A percentile compares a stretch with the other conserved stretches of the same genome.
Evolutionary conservation across 208 protist genomes (phyloP).

Genomic region (Trypanosoma lewisi): DNA sequence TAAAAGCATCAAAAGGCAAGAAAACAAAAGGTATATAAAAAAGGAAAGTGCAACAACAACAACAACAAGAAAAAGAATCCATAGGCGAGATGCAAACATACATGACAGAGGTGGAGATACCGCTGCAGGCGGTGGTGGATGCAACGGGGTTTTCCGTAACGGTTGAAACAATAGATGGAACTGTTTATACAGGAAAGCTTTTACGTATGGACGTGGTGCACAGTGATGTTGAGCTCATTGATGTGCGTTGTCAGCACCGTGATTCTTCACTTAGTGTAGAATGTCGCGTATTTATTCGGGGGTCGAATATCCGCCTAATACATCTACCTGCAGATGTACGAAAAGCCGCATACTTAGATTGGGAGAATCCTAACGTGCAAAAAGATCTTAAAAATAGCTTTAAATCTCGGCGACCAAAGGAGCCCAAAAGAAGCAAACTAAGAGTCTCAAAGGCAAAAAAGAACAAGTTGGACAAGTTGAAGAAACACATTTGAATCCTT

Average conservation of each 20-base stretch:
- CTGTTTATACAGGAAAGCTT: slow-evolving; percentile 52
- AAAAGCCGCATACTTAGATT: slow-evolving; percentile 53
- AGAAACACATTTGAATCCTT: slow-evolving; percentile 22
- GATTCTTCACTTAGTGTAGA: slow-evolving; percentile 57
- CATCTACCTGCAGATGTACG: slow-evolving; percentile 59
- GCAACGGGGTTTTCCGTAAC: slow-evolving; percentile 34
- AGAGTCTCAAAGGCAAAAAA: slow-evolving; percentile 19
- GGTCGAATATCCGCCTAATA: slow-evolving; percentile 44
- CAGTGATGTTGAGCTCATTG: slow-evolving; percentile 62
- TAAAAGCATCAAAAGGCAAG: background rate
- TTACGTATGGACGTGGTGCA: slow-evolving; percentile 28
- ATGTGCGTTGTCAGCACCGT: slow-evolving; percentile 47
- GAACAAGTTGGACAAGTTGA: slow-evolving; percentile 21
- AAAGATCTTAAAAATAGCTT: slow-evolving; percentile 39
- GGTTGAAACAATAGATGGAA: slow-evolving; percentile 58
- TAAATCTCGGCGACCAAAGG: slow-evolving; percentile 28
- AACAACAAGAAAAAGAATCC: background rate
- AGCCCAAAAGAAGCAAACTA: background rate
- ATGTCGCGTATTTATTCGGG: slow-evolving; percentile 50
- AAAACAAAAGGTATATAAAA: background rate
- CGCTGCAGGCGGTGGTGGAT: slow-evolving; percentile 45
- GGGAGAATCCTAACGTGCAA: slow-evolving; percentile 37
- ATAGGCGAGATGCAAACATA: slow-evolving; percentile 1
- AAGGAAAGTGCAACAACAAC: background rate
- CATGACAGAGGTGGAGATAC: slow-evolving; percentile 27